phyloP scores from a whole-genome alignment of 768 basidiomycete species.

The Lyophyllum decastes region DNA sequence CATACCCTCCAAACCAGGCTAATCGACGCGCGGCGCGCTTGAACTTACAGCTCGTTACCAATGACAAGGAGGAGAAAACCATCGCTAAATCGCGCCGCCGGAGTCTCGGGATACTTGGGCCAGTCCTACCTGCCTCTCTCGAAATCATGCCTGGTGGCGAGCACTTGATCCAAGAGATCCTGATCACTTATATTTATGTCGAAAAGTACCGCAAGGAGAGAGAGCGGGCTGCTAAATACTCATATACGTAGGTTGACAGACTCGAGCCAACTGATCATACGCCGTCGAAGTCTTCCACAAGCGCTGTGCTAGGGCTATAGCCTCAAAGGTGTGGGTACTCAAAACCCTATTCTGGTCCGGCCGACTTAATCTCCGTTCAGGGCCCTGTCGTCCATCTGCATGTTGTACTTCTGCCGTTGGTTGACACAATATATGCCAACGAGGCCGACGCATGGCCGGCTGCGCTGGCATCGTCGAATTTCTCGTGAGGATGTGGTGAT shows the following conservation, averaged over 20 bases:
- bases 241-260: not conserved
- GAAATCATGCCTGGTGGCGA: constrained; percentile 22
- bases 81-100: constrained; percentile 18
- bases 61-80: constrained; percentile 3
- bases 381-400: too few relatives aligned
- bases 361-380: too few relatives aligned
- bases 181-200: constrained; percentile 31
- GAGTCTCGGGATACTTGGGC: constrained; percentile 14
- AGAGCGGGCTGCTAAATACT: constrained; percentile 11
- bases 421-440: too few relatives aligned
- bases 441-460: too few relatives aligned
- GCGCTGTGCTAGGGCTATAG: too few relatives aligned
- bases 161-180: constrained; percentile 25
- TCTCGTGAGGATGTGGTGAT: too few relatives aligned
- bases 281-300: too few relatives aligned
- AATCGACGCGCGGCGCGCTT: not conserved
- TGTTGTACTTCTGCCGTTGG: too few relatives aligned
- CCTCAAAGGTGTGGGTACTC: too few relatives aligned
- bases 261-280: too few relatives aligned
- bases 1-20: not conserved
- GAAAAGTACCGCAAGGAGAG: constrained; percentile 27
- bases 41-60: constrained; percentile 1
- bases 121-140: constrained; percentile 13
- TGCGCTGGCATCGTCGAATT: too few relatives aligned
- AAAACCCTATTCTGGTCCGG: too few relatives aligned